These are phyloP conservation scores for Metschnikowia gelsemii DNA, from an alignment of 805 yeast genomes.

Conservation along the genomic window DNA sequence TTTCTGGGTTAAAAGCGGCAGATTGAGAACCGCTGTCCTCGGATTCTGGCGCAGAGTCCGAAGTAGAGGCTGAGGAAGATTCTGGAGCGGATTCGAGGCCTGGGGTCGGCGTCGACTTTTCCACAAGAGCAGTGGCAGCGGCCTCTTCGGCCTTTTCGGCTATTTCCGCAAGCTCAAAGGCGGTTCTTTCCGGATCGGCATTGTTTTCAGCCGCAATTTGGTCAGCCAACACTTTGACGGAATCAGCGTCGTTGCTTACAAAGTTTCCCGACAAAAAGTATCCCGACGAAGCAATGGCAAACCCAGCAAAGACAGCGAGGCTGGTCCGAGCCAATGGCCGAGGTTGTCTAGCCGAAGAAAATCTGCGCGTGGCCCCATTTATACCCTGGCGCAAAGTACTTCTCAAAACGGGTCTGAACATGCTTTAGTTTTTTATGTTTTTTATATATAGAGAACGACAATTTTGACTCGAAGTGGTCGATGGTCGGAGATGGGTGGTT, in stretches of 20 bases:
- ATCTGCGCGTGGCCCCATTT: conserved; percentile 10
- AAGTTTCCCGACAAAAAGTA: conserved; percentile 8
- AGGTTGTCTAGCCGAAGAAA: conserved; percentile 13
- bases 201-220: conserved; percentile 7
- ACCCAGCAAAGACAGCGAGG: conserved; percentile 10
- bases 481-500: neutral
- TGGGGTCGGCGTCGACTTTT: no score
- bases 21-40: conserved; percentile 38
- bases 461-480: neutral
- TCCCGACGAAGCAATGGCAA: conserved; percentile 14
- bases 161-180: conserved; percentile 8
- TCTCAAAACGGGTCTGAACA: conserved; percentile 20
- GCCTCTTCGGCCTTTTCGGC: neutral
- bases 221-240: conserved; percentile 15
- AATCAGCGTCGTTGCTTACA: conserved; percentile 18
- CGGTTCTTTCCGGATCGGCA: conserved; percentile 10
- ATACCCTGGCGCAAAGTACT: conserved; percentile 15
- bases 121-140: conserved; percentile 1
- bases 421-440: conserved; percentile 1
- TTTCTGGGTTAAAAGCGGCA: conserved; percentile 91
- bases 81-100: conserved; percentile 5
- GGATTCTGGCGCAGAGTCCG: no score
- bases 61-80: no score
- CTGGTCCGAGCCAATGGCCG: conserved; percentile 2
- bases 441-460: neutral